Percentiles rank a stretch among this genome's conserved stretches.
Conservation (phyloP, 805 yeast genomes). For the Candida pseudofarinosa region DNA sequence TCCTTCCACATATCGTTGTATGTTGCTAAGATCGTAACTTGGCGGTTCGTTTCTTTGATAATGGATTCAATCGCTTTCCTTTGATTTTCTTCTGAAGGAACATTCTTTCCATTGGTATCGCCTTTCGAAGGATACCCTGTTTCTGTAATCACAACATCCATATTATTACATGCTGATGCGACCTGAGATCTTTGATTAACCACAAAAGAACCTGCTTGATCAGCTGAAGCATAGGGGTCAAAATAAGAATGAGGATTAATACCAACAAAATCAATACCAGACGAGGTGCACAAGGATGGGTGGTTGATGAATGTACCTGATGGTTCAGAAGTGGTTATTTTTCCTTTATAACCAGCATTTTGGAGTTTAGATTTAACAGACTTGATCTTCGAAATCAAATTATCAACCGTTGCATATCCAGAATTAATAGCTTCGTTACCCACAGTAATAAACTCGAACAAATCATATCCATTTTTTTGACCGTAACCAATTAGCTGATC, state of each 20-base stretch:
- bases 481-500: conserved; percentile 47
- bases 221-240: conserved; percentile 57
- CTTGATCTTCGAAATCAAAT: conserved; percentile 61
- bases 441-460: conserved; percentile 72
- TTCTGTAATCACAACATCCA: conserved; percentile 65
- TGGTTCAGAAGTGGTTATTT: conserved; percentile 83
- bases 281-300: conserved; percentile 64
- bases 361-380: conserved; percentile 56
- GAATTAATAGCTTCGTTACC: conserved; percentile 85
- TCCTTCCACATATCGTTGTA: conserved; percentile 82
- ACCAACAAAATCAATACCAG: conserved; percentile 78
- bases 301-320: conserved; percentile 65
- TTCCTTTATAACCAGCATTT: conserved; percentile 73
- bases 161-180: conserved; percentile 50
- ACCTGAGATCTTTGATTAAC: conserved; percentile 57
- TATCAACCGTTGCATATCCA: conserved; percentile 55
- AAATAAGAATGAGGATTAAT: conserved; percentile 87
- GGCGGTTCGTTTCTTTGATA: conserved; percentile 52
- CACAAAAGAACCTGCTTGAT: conserved; percentile 67
- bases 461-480: conserved; percentile 56
- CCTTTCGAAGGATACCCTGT: conserved; percentile 89
- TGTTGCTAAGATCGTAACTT: conserved; percentile 72
- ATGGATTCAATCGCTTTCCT: conserved; percentile 61
- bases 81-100: conserved; percentile 72
- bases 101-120: conserved; percentile 62